Base-by-base conservation (phyloP, 768 basidiomycete genomes). In the Trametes gibbosa region DNA sequence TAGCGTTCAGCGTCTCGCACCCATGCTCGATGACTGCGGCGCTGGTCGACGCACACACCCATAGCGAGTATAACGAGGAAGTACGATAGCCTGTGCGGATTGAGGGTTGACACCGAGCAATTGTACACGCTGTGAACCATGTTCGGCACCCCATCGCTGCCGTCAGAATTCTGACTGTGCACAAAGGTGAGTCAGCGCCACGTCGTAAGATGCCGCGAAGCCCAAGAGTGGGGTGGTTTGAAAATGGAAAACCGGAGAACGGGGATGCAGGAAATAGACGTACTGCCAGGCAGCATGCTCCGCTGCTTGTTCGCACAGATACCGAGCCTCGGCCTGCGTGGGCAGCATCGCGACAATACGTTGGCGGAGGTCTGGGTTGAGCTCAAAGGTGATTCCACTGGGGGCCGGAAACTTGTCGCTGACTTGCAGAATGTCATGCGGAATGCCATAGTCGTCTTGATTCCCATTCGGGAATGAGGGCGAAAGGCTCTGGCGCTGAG, bases 281-380 rank as follows among this genome's bases (percentile, higher is more conserved):
- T 70, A 87, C 86, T 87, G 87, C 87, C 86, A 88, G 63, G 87
- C 76, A 51, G 86, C 87, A 60, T 88, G 87, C 63, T 76, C 76
- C 54, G 83, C 80, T 39, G 86, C 86, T 71, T 84, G 81, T 58
- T 82, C 78, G 69, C 86, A 87, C 17, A 86, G 78, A 25, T 77
- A 75, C 53, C 79, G 75, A 1, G 87, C 87, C 60, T 85, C 84
- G 54, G 76, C 72, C 53, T 78, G 77, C 19, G 83, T 76, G 39
- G 87, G 87, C 35, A 89, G 77, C 66, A 84, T 77, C 68, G 80
- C 81, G 50, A 85, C 77, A 63, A 89, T 87, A 37, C 81, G 79
- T 64, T 84, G 79, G 41, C 86, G 80, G 66, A 86, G 83, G 60
- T 76, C 77, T 57, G 85, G 79, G 70, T 88, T 82, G 19, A 70